Evolutionary conservation across 2,329 filamentous ascomycete species (phyloP).

Genomic region (Apiospora hydei): DNA sequence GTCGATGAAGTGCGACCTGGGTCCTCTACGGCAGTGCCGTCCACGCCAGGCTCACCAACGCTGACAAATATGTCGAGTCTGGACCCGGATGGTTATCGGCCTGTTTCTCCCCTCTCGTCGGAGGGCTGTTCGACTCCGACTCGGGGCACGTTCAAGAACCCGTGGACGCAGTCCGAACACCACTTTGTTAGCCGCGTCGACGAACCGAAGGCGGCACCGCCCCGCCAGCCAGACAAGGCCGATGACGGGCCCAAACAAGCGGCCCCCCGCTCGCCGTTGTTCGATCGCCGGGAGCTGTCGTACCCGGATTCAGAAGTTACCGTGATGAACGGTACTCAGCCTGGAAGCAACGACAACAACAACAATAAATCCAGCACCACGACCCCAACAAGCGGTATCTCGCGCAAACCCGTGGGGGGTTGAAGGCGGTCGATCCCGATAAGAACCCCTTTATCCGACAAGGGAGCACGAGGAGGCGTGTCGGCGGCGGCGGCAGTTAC

Average conservation of each 20-base stretch:
- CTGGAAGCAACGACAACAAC: background rate
- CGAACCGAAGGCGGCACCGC: too few species aligned
- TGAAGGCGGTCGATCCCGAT: background rate
- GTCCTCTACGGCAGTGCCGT: background rate
- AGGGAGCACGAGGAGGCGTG: background rate
- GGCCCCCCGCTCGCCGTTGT: background rate
- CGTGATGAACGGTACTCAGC: too few species aligned
- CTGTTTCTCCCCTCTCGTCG: background rate
- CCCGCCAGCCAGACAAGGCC: background rate
- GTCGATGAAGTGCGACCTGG: background rate
- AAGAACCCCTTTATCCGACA: background rate
- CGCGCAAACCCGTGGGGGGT: background rate
- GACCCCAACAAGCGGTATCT: background rate
- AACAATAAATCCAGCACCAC: background rate
- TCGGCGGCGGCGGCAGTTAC: background rate
- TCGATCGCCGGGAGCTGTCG: background rate
- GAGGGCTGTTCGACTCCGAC: background rate
- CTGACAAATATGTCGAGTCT: background rate
- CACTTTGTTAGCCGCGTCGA: background rate
- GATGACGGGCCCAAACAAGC: background rate
- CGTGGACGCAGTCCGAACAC: background rate
- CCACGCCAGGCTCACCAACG: background rate
- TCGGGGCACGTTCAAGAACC: background rate
- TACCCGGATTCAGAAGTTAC: constrained; percentile 1
- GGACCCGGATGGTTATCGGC: background rate